Conservation (phyloP, 2,329 filamentous ascomycete genomes). For the Pseudocercospora eumusae region DNA sequence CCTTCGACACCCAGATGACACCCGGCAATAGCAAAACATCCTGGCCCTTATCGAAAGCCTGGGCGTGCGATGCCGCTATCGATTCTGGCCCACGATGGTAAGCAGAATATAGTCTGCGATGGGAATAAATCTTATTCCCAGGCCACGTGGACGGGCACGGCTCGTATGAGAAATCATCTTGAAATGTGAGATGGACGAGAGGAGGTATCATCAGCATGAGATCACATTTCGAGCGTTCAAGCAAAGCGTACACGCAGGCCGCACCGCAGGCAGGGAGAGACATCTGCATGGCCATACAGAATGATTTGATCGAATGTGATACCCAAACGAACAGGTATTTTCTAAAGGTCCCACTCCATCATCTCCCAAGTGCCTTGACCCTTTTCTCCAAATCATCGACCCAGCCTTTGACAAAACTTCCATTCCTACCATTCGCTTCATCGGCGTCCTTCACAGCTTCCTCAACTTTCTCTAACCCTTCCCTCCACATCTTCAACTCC, state of each 20-base stretch:
- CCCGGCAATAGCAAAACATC: not conserved
- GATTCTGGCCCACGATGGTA: not conserved
- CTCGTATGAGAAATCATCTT: not conserved
- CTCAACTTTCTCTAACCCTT: constrained; percentile 78
- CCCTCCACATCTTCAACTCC: constrained; percentile 84
- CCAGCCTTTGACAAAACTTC: constrained; percentile 83
- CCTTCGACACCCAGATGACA: not conserved
- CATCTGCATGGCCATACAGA: not conserved
- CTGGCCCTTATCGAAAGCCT: not conserved
- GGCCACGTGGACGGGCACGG: not conserved
- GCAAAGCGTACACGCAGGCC: not conserved
- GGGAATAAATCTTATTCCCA: not conserved
- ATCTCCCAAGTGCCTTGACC: constrained; percentile 53
- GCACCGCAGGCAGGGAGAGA: not conserved
- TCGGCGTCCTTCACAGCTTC: constrained; percentile 70
- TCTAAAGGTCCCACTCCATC: not conserved
- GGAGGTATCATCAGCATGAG: constrained; percentile 4
- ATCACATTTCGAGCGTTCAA: not conserved
- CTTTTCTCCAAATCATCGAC: constrained; percentile 82
- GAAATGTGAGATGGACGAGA: not conserved
- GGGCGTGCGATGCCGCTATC: not conserved
- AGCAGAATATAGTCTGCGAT: constrained; percentile 4
- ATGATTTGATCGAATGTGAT: not conserved
- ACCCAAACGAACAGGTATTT: not conserved
- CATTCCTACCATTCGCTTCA: constrained; percentile 72